A percentile compares a stretch with the other conserved stretches of the same genome.
phyloP scores from a whole-genome alignment of 805 yeast species.

The Starmerella vaccinii region DNA sequence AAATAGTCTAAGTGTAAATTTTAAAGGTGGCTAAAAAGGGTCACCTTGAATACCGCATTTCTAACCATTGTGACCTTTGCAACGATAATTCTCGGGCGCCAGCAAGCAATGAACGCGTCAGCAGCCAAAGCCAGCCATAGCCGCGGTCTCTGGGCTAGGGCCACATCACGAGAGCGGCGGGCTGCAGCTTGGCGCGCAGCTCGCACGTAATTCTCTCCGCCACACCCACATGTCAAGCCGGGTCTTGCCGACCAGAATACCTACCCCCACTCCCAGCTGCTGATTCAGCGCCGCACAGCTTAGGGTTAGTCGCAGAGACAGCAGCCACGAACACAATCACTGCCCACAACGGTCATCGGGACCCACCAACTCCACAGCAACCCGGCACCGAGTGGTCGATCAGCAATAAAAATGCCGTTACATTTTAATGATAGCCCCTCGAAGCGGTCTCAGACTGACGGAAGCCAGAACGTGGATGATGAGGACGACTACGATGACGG shows the following conservation, averaged over 20 bases:
- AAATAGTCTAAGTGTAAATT: too few species aligned
- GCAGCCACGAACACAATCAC: constrained; percentile 1
- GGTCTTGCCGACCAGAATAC: too few species aligned
- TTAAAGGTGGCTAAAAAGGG: too few species aligned
- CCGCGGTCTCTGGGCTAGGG: not conserved
- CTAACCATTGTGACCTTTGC: too few species aligned
- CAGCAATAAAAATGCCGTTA: not conserved
- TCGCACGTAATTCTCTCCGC: too few species aligned
- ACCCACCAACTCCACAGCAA: not conserved
- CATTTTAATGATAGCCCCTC: constrained; percentile 6
- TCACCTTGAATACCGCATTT: too few species aligned
- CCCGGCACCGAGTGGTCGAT: not conserved
- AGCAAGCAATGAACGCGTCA: too few species aligned
- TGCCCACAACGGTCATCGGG: not conserved
- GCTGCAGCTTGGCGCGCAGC: not conserved
- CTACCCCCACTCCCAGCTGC: not conserved
- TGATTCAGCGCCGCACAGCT: not conserved
- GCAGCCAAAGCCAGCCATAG: too few species aligned
- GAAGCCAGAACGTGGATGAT: constrained; percentile 36
- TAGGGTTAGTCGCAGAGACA: not conserved
- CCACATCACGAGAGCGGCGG: not conserved
- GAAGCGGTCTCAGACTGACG: constrained; percentile 1
- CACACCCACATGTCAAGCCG: too few species aligned
- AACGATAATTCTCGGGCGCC: too few species aligned
- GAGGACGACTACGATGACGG: constrained; percentile 87